Evolutionary conservation across 2,329 filamentous ascomycete genomes (phyloP).

Genomic region (Aspergillus pseudoglaucus): DNA sequence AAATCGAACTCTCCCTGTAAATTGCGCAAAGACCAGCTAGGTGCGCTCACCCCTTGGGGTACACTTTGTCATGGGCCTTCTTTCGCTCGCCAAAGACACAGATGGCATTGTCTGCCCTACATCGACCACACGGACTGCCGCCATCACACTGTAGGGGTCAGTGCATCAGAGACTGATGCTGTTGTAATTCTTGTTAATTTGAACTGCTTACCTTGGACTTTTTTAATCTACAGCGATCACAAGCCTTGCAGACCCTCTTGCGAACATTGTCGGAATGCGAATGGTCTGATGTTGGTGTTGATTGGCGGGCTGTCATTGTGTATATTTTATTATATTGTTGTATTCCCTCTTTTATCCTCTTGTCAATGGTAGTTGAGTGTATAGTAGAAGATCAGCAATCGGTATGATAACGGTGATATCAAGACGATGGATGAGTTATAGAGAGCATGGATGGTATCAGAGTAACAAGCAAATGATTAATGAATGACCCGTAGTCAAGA

Average conservation of each 20-base stretch:
- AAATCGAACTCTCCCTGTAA: neutral
- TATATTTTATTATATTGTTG: conserved; percentile 1
- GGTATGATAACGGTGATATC: conserved; percentile 2
- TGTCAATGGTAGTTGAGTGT: neutral
- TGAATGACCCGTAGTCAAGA: neutral
- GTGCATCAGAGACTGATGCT: conserved; percentile 14
- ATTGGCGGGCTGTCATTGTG: conserved; percentile 35
- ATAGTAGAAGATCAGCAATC: neutral
- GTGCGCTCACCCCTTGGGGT: conserved; percentile 56
- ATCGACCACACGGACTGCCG: conserved; percentile 54
- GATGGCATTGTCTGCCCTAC: conserved; percentile 58
- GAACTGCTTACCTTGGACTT: conserved; percentile 54
- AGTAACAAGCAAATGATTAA: neutral
- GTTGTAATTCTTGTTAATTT: neutral
- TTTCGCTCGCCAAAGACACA: conserved; percentile 61
- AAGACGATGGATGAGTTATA: conserved; percentile 5
- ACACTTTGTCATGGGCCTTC: conserved; percentile 61
- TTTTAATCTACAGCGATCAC: conserved; percentile 59
- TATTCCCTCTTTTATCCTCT: too few species aligned
- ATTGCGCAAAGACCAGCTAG: neutral
- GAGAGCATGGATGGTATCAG: conserved; percentile 10
- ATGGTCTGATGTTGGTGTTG: conserved; percentile 33
- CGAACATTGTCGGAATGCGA: conserved; percentile 43
- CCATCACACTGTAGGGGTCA: conserved; percentile 50
- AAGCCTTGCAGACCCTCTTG: conserved; percentile 62